Evolutionary conservation across 2,329 filamentous ascomycete species (phyloP), one percentile per base, ranked within the genome.

Genomic region (Bipolaris oryzae): DNA sequence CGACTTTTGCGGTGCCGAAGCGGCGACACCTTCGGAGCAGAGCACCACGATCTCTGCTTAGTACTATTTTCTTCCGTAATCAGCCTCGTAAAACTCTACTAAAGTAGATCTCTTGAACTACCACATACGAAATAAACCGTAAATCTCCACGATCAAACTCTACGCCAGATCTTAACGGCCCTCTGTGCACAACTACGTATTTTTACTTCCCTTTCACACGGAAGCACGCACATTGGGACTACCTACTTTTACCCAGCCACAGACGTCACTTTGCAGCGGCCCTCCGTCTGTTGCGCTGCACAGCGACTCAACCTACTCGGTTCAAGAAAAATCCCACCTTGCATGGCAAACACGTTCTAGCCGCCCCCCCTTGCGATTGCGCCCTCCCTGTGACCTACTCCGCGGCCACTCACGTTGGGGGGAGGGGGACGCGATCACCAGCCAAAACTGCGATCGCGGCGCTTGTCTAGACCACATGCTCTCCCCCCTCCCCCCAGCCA

Each of bases 241-340:
- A 31, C 28, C 28, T 31, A 13, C 28, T 13, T 31, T 31, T 31
- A 13, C 20, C 13, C 47, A 25, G 37, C 47, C 47, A 50, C 37
- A 31, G 25, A 51, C 48, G 48, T 51, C 48, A 51, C 20, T 5
- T 4, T n/a, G 48, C 48, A 51, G 48, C 38, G 48, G 48, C 51
- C 9, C 38, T 45, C 58, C 50, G 53, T 50, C 48, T 42, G 50
- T 53, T 48, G 34, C 45, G 45, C 45, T 48, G 45, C 34, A 33
- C 25, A 9, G 7, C 34, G 48, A n/a, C 54, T 21, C 43, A 38
- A 48, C 20, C 21, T 21, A 10, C 45, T 48, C 33, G 9, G 21
- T 37, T 28, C 18, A 31, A 31, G 7, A 31, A 31, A 31, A 31
- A 28, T n/a, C 28, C 28, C 10, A 31, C 43, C 28, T 18, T 23